Evolutionary conservation across 129 eudicot genomes (phyloP).

Genomic region (Flaveria sonorensis): DNA sequence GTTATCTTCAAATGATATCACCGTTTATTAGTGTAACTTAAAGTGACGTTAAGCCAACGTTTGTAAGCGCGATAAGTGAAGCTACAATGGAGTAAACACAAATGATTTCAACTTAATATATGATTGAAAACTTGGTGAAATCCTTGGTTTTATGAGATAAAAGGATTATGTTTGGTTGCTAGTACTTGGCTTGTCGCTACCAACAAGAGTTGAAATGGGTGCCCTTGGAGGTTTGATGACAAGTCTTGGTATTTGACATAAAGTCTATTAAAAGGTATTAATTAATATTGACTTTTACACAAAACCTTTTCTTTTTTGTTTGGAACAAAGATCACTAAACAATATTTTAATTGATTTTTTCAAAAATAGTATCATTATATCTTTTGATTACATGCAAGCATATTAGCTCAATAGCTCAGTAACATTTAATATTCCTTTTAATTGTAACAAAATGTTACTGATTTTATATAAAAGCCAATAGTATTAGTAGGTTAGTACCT

Average conservation of each 20-base stretch:
- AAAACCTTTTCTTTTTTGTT: not conserved
- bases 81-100: not conserved
- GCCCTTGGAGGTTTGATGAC: not conserved
- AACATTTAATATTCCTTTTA: no score
- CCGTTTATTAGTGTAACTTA: not conserved
- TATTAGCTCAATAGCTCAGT: no score
- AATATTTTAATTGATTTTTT: no score
- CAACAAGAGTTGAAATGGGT: not conserved
- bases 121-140: constrained; percentile 17
- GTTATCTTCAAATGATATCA: not conserved
- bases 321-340: not conserved
- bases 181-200: not conserved
- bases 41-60: not conserved
- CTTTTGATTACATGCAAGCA: no score
- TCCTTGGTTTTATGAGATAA: not conserved
- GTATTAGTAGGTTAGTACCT: no score
- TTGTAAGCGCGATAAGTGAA: not conserved
- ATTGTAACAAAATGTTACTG: no score
- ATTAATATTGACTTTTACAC: not conserved
- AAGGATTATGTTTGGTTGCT: constrained; percentile 28
- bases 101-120: not conserved
- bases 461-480: no score
- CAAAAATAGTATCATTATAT: no score
- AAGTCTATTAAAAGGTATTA: not conserved
- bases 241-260: not conserved